Percentiles rank a stretch among this genome's conserved stretches.
These are phyloP conservation scores for Tylopilus balloui DNA, from an alignment of 768 basidiomycete species.

Conservation along the genomic window DNA sequence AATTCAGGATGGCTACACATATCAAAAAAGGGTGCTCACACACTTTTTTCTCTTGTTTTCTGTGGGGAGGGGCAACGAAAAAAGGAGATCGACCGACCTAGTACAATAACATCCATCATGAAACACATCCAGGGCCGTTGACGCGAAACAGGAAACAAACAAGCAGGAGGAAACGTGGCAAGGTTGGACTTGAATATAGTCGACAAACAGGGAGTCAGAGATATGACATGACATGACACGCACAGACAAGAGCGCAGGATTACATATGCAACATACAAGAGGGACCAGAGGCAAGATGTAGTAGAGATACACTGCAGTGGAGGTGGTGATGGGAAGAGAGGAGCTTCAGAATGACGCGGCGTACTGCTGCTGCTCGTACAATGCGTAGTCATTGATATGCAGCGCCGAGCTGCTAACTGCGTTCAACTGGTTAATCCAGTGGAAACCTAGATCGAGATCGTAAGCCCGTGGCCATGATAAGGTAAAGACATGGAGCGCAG, in stretches of 20 bases:
- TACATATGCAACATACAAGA: background rate
- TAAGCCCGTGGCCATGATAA: background rate
- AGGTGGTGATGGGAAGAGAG: background rate
- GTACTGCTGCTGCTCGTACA: slow-evolving; percentile 24
- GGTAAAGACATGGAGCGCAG: background rate
- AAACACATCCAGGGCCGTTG: too few species aligned
- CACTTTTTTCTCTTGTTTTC: too few species aligned
- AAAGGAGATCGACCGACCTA: too few species aligned
- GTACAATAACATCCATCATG: too few species aligned
- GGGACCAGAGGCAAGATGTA: background rate
- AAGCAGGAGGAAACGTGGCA: background rate
- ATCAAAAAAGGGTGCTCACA: too few species aligned
- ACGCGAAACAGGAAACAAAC: background rate
- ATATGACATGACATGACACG: background rate
- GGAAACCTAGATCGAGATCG: slow-evolving; percentile 28
- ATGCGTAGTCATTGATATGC: slow-evolving; percentile 25
- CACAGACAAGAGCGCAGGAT: background rate
- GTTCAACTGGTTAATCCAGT: slow-evolving; percentile 35
- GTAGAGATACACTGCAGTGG: background rate
- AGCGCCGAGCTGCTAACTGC: slow-evolving; percentile 10
- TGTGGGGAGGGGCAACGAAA: too few species aligned
- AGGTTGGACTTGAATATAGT: background rate
- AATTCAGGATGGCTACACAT: too few species aligned
- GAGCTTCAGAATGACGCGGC: slow-evolving; percentile 5
- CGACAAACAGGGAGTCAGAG: background rate